phyloP scores from a whole-genome alignment of 495 filamentous ascomycete genomes.

The Neurospora hispaniola region DNA sequence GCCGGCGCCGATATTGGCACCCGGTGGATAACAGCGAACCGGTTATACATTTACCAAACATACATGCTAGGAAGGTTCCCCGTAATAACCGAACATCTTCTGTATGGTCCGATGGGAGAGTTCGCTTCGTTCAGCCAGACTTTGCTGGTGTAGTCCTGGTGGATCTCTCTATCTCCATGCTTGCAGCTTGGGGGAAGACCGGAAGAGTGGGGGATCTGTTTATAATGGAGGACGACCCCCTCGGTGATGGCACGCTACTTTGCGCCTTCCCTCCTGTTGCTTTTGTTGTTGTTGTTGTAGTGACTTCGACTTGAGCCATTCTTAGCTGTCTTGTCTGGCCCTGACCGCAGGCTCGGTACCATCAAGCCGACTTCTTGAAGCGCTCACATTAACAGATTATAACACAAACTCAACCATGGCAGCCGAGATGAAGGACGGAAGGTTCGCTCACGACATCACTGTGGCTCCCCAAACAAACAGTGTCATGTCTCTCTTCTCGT shows the following conservation, averaged over 20 bases:
- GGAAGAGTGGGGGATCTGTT: background rate
- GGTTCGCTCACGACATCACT: slow-evolving; percentile 52
- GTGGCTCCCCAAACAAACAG: slow-evolving; percentile 47
- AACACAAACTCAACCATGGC: slow-evolving; percentile 22
- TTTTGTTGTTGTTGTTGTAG: background rate
- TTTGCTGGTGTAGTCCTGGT: background rate
- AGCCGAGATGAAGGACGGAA: slow-evolving; percentile 37
- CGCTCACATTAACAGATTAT: background rate
- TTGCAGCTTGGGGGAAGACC: no score
- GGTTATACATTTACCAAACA: no score
- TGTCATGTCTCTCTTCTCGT: slow-evolving; percentile 70
- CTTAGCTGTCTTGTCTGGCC: no score
- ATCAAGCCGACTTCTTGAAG: background rate
- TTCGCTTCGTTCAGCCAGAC: background rate
- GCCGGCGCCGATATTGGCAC: background rate
- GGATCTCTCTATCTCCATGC: background rate
- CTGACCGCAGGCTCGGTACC: background rate
- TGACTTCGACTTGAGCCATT: no score
- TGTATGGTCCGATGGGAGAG: background rate
- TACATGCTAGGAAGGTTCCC: no score
- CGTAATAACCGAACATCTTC: no score
- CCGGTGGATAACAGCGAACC: background rate
- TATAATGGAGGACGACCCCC: background rate
- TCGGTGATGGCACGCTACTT: background rate
- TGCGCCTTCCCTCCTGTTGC: background rate